A percentile compares a stretch with the other conserved stretches of the same genome.
Evolutionary conservation across 352 stramenopile species (phyloP).

Genomic region (Phytopythium montanum): DNA sequence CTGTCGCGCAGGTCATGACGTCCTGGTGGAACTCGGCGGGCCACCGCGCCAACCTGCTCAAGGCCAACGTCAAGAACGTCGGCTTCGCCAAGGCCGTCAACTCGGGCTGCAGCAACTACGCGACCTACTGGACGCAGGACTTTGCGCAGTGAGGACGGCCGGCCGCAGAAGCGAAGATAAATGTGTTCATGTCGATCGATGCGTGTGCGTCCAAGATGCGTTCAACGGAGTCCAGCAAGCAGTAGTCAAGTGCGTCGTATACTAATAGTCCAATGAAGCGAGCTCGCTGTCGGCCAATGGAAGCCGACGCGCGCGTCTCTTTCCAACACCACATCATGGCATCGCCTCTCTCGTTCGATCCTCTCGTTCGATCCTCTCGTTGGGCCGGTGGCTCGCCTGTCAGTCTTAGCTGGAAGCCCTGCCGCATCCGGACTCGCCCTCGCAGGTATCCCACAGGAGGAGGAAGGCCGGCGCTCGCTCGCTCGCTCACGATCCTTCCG

Average conservation of each 20-base stretch:
- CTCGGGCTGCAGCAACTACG: slow-evolving; percentile 17
- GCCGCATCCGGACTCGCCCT: neutral
- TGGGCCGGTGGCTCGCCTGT: neutral
- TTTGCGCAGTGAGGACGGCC: slow-evolving; percentile 10
- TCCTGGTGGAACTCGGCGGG: slow-evolving; percentile 47
- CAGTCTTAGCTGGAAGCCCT: neutral
- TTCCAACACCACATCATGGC: neutral
- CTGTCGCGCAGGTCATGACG: slow-evolving; percentile 37
- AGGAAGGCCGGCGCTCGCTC: neutral
- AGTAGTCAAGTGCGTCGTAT: neutral
- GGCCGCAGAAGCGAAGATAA: neutral
- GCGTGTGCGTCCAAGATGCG: neutral
- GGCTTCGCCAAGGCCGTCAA: slow-evolving; percentile 32
- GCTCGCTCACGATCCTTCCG: neutral
- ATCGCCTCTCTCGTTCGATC: neutral
- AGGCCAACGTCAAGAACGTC: slow-evolving; percentile 20
- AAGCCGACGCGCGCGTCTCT: neutral
- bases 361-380: neutral
- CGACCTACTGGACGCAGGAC: slow-evolving; percentile 35
- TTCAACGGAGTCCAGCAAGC: slow-evolving; percentile 1
- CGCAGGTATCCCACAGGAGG: neutral
- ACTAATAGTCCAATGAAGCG: neutral
- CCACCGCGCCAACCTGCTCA: slow-evolving; percentile 46
- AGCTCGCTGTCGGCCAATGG: neutral
- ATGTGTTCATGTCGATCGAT: neutral